phyloP scores from a whole-genome alignment of 257 asterid genomes.

The Salvia splendens region DNA sequence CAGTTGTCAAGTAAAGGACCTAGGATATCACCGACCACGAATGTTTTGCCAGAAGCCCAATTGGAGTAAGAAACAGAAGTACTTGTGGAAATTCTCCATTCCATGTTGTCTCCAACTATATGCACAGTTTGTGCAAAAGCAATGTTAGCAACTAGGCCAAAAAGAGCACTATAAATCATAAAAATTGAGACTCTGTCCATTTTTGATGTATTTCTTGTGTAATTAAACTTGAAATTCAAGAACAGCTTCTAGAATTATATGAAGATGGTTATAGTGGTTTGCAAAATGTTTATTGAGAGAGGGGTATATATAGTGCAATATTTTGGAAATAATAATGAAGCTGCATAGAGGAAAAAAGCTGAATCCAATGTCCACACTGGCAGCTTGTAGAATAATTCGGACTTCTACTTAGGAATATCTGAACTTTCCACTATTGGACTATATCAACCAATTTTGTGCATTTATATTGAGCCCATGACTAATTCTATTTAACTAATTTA shows the following conservation, averaged over 20 bases:
- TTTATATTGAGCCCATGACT: too few species aligned
- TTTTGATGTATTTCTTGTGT: too few species aligned
- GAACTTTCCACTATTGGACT: conserved; percentile 8
- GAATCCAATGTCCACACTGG: background rate
- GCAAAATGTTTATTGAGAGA: background rate
- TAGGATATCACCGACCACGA: conserved; percentile 45
- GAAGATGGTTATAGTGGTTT: background rate
- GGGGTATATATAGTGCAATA: conserved; percentile 27
- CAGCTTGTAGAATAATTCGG: conserved; percentile 1
- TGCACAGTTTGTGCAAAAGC: conserved; percentile 39
- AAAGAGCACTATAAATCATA: conserved; percentile 26
- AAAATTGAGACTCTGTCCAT: conserved; percentile 26
- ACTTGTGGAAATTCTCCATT: conserved; percentile 44
- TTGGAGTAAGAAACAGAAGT: conserved; percentile 30
- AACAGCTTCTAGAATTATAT: background rate
- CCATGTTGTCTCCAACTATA: conserved; percentile 39
- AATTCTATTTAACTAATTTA: too few species aligned
- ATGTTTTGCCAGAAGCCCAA: conserved; percentile 44
- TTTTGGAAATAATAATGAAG: background rate
- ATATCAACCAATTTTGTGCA: too few species aligned
- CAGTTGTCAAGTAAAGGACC: conserved; percentile 16
- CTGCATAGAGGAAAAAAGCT: background rate
- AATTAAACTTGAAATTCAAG: too few species aligned
- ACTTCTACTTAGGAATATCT: background rate
- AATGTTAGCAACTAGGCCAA: conserved; percentile 18